These are phyloP conservation scores for Echinochloa phyllopogon DNA, from an alignment of 176 grass and related monocot genomes.

Conservation along the genomic window DNA sequence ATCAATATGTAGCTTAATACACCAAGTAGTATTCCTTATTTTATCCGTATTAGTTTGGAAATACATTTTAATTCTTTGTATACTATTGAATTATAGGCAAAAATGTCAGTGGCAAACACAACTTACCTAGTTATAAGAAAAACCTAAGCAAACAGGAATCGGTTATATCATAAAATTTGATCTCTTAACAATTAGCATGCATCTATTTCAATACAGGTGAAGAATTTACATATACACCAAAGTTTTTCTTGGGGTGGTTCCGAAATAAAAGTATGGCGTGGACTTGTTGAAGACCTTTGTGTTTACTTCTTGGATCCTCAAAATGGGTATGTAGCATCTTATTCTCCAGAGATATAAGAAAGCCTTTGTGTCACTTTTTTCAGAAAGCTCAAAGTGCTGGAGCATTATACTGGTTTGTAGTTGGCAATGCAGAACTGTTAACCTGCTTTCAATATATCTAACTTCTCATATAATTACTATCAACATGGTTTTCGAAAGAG, in stretches of 20 bases:
- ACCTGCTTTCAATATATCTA: not conserved
- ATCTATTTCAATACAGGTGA: conserved; percentile 64
- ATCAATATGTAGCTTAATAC: not conserved
- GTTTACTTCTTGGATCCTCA: conserved; percentile 95
- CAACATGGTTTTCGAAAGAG: not conserved
- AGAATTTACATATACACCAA: conserved; percentile 58
- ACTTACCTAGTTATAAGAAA: conserved; percentile 3
- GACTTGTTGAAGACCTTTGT: conserved; percentile 72
- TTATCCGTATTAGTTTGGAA: not conserved
- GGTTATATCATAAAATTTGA: not conserved
- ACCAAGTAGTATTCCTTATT: conserved; percentile 14
- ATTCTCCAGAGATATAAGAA: conserved; percentile 13
- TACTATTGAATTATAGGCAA: not conserved
- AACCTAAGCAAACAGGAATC: not conserved
- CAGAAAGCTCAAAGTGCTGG: not conserved
- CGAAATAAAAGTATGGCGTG: conserved; percentile 88
- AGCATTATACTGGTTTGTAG: conserved; percentile 9
- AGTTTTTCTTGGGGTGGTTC: conserved; percentile 67
- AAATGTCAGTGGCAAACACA: not conserved
- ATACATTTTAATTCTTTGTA: not conserved
- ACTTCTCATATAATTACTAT: not conserved
- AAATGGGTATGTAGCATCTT: conserved; percentile 65
- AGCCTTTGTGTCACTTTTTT: not conserved
- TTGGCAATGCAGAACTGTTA: not conserved
- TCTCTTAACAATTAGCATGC: conserved; percentile 9